Evolutionary conservation across 1,284 basidiomycete species (phyloP), one percentile per base, ranked within the genome.

Genomic region (Cronartium quercuum): DNA sequence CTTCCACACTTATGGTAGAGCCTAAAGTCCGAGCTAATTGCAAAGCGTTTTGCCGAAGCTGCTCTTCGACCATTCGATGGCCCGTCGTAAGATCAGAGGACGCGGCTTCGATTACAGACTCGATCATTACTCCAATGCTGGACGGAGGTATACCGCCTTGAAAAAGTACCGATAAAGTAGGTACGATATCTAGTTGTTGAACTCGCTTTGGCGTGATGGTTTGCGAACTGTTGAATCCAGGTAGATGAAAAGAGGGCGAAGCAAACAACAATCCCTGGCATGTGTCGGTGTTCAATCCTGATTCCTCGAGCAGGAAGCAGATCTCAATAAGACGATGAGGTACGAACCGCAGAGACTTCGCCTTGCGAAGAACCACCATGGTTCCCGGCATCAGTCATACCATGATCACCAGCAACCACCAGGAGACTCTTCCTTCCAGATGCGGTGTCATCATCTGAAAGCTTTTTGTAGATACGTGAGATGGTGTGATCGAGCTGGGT

Each of bases 141-240:
- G 77, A 77, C 6, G 77, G 76, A 1, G 78, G 78, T 12, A 79
- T 78, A 6, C 76, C 78, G 4, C 77, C 57, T 21, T 76, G 76
- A 42, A 79, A 73, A 2, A 79, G 74, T 2, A 73, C 55, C 35
- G 69, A 63, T 9, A 79, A 61, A 0, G 78, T 78, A 13, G 78
- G 78, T 1, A 79, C 78, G 37, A 79, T 73, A 70, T 79, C 78
- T 70, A 79, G 71, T 65, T 79, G 78, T 15, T 79, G 76, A 1
- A 79, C 75, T 10, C 12, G 34, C n/a, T 75, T 35, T 1, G 73
- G 73, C 40, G 40, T 41, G 58, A 67, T 67, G 34, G n/a, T 3
- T 37, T 58, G 10, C 35, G 18, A 18, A 13, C 12, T 7, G 21
- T 29, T 41, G 41, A 38, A 62, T 6, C 18, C 15, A n/a, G 15